Base-by-base conservation (phyloP, 1,284 basidiomycete genomes). In the Pisolithus thermaeus region DNA sequence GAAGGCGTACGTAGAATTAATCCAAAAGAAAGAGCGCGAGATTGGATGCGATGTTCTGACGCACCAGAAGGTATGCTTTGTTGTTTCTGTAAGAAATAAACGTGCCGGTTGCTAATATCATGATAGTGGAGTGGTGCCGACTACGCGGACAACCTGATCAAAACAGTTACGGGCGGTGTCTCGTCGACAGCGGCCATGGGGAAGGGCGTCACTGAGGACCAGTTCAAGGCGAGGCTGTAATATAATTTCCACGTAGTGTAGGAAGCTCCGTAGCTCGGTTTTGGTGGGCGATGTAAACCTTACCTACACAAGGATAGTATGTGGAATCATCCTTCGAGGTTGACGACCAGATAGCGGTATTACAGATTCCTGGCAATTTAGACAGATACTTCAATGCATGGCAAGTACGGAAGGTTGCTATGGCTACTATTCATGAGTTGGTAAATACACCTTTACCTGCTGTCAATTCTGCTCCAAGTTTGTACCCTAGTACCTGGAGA, bases 131-230 rank as follows among this genome's bases (percentile, higher is more conserved):
- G 88, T 56, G 94, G 94, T 42, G 94, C 90, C 16, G 92, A 97
- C 69, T 96, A 92, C 65, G 88, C 91, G 46, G 95, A 97, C 71
- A 86, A 83, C 58, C 72, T 96, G 57, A 81, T 97, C 73, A 95
- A 93, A 81, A 94, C 94, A 7, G 90, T 96, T 44, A 96, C 93
- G 38, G 94, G 94, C 41, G 94, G 95, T 55, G 81, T 97, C 54
- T 94, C 91, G n/a, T 92, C 90, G 36, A 97, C 93, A 12, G 83
- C 93, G 8, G 93, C 95, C 18, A 97, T 97, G 94, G 94, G 94
- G 53, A 83, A 84, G 64, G 93, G 92, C 54, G 91, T 95, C 16
- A 97, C 94, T 0, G 95, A 97, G 73, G 72, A 83, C 32, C 94
- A 97, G 71, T 97, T 97, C 72, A 66, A 67, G 50, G 51, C 76